Evolutionary conservation across 1,284 basidiomycete species (phyloP), one percentile per base, ranked within the genome.

Genomic region (Pisolithus thermaeus): DNA sequence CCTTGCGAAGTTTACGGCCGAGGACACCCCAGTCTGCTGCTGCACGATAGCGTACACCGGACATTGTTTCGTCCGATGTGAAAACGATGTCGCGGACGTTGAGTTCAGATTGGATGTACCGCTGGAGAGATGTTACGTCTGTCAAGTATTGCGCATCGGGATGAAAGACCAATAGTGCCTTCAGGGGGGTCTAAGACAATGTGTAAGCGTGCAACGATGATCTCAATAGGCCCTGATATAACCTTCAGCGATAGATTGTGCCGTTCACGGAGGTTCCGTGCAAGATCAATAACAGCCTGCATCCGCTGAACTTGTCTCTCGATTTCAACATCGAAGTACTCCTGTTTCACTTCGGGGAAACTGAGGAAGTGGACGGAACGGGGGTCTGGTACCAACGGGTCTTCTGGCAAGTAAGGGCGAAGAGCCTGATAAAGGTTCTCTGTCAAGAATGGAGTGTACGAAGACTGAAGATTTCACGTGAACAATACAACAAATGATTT

Each of bases 371-470:
- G 97, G 54, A 99, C 76, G 8, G 96, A 98, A 54, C 97, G 87
- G 16, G 85, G 79, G 66, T 99, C 96, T 6, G 79, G 79, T 35
- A 81, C 78, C 28, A 74, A 73, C 27, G 85, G 78, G 57, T 88
- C 78, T 49, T 83, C 79, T 0, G 92, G 91, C 58, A 98, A 89
- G 72, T 87, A 97, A 14, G 78, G 77, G 49, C 87, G 81, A 42
- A 99, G 78, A 41, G 90, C 84, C 68, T 99, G 97, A 71, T 98
- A 99, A 58, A 99, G 78, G 71, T 90, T 97, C 72, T 99, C 97
- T 3, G 93, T 96, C 64, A 98, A 76, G 83, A 98, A 99, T 0
- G 97, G 97, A 4, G 95, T 98, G 70, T 97, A 99, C 2, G 96
- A 96, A 8, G 95, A 96, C 91, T 95, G 58, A 52, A 14, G 23